Base-by-base conservation (phyloP, 164 flowering plant genomes). In the Hamamelis virginiana region DNA sequence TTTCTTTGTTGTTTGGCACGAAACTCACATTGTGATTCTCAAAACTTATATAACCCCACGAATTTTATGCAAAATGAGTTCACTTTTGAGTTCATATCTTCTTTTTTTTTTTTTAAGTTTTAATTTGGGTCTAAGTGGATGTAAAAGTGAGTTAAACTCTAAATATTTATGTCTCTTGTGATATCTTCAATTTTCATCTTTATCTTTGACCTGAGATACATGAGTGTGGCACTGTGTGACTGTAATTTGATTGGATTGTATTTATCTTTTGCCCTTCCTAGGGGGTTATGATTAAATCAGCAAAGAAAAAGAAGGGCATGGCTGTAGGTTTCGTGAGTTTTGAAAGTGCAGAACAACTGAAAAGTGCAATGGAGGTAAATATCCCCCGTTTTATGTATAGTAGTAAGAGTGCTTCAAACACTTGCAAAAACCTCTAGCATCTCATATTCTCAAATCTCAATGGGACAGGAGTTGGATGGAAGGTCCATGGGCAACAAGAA, bases 231-330 rank as follows among this genome's bases (percentile, higher is more conserved):
- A n/a, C n/a, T 16, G 9, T 11, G 9, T 66, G 21, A 9, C 22
- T 26, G 50, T 58, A 53, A 12, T 5, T 45, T 62, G 33, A 1
- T 48, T 69, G 27, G 56, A 12, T 63, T 14, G 38, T 59, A 4
- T 50, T 47, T 9, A 33, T 51, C 19, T 21, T 18, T 67, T n/a
- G n/a, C n/a, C n/a, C n/a, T 69, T 67, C 15, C 11, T 84, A 94
- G 98, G 91, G 86, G 43, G 76, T 91, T 75, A 10, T 26, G 4
- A 87, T 68, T 69, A 84, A 85, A 73, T 81, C 82, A 3, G 94
- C 92, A 11, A 95, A 90, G 87, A 95, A 92, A 71, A 92, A 82
- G 87, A 87, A 84, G 79, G 93, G 94, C 33, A 92, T 92, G 97
- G 67, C 75, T 58, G 90, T 90, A 11, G 97, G 98, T 66, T 92